Conservation (phyloP, 306 rosid genomes). For the Prunus mira region DNA sequence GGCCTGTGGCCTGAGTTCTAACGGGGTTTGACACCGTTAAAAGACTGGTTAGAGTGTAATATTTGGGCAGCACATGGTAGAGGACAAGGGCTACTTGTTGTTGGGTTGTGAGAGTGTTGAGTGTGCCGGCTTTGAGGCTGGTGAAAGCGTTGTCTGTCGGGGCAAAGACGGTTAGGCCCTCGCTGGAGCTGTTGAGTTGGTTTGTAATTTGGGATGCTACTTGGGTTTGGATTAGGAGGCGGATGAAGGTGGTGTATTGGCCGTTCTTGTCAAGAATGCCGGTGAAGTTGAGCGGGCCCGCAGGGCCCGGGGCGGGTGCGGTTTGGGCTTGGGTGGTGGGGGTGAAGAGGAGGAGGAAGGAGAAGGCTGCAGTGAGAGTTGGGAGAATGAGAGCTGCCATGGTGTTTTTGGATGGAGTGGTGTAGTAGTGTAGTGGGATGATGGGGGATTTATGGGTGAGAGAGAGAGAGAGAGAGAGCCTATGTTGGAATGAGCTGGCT, state of each 20-base stretch:
- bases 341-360: conserved; percentile 27
- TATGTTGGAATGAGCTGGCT: conserved; percentile 78
- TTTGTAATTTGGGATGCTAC: conserved; percentile 41
- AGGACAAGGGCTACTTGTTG: conserved; percentile 55
- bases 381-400: conserved; percentile 58
- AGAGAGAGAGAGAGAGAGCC: not conserved
- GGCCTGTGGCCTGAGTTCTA: conserved; percentile 49
- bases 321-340: conserved; percentile 40
- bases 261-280: conserved; percentile 49
- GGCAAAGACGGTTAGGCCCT: conserved; percentile 68
- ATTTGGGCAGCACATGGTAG: conserved; percentile 63
- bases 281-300: conserved; percentile 58
- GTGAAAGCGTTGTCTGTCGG: conserved; percentile 91
- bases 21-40: conserved; percentile 74
- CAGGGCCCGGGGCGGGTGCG: conserved; percentile 50
- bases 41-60: conserved; percentile 42
- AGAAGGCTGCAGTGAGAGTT: conserved; percentile 15
- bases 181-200: conserved; percentile 57
- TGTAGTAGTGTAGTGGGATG: not conserved
- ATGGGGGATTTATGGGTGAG: conserved; percentile 24
- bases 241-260: conserved; percentile 57
- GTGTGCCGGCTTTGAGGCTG: conserved; percentile 54
- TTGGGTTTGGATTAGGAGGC: conserved; percentile 53
- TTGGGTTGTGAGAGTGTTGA: conserved; percentile 45
- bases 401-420: not conserved